Evolutionary conservation across 2,329 filamentous ascomycete genomes (phyloP).

Genomic region (Cercospora nicotianae): DNA sequence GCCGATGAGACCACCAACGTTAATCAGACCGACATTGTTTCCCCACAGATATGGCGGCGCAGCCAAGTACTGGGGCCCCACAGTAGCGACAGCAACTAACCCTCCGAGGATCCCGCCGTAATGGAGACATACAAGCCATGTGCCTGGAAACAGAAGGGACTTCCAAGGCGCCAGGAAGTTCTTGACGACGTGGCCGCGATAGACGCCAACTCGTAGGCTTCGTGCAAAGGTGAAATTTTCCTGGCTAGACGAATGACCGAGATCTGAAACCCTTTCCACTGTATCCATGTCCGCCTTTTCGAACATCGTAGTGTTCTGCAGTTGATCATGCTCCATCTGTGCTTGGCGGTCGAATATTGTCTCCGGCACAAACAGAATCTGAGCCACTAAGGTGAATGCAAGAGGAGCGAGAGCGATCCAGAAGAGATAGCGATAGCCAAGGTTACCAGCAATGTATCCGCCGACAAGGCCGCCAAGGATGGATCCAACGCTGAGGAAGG

Average conservation of each 20-base stretch:
- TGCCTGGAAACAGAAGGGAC: constrained; percentile 43
- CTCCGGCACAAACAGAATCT: constrained; percentile 44
- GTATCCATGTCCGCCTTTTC: constrained; percentile 30
- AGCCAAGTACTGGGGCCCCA: constrained; percentile 42
- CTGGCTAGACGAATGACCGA: constrained; percentile 21
- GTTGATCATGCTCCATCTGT: constrained; percentile 24
- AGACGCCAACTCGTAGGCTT: constrained; percentile 41
- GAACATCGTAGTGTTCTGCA: constrained; percentile 20
- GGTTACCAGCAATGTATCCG: constrained; percentile 43
- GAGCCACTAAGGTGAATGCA: constrained; percentile 37
- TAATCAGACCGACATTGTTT: constrained; percentile 42
- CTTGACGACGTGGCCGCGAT: constrained; percentile 37
- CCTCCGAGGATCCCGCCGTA: constrained; percentile 42
- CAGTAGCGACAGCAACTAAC: constrained; percentile 17
- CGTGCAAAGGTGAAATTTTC: constrained; percentile 38
- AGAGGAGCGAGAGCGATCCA: constrained; percentile 45
- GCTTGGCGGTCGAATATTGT: constrained; percentile 42
- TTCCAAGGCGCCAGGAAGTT: constrained; percentile 44
- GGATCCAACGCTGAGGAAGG: constrained; percentile 42
- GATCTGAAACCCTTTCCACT: constrained; percentile 27
- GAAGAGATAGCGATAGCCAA: constrained; percentile 43
- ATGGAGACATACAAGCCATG: constrained; percentile 45
- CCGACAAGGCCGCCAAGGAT: constrained; percentile 43
- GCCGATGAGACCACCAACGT: constrained; percentile 43
- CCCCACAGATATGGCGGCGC: constrained; percentile 47